Conservation (phyloP, 495 filamentous ascomycete species). For the Hypoxylon rickii region DNA sequence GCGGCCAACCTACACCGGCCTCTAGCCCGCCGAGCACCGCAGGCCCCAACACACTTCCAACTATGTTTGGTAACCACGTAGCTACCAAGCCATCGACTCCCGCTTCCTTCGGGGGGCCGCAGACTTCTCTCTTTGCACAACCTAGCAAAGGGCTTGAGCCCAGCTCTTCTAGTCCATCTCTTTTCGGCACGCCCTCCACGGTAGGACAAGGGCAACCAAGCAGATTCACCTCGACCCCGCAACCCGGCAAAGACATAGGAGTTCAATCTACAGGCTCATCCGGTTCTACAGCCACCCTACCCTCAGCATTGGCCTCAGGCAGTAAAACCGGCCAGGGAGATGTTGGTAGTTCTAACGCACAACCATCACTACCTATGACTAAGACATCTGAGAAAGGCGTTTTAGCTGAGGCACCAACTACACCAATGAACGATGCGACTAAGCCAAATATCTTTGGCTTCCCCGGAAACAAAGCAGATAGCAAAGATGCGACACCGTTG, state of each 20-base stretch:
- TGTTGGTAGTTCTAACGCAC: neutral
- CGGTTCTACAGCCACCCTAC: neutral
- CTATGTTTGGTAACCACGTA: constrained; percentile 8
- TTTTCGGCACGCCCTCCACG: neutral
- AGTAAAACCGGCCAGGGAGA: no score
- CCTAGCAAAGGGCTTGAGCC: neutral
- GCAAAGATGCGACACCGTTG: constrained; percentile 1
- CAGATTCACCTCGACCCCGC: neutral
- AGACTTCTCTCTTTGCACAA: neutral
- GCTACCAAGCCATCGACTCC: neutral
- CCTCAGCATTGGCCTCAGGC: no score
- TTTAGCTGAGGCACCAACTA: neutral
- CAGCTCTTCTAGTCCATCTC: neutral
- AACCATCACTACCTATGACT: neutral
- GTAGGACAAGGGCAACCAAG: no score
- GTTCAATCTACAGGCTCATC: neutral
- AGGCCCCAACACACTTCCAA: neutral
- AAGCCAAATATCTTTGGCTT: neutral
- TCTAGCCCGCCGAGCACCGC: neutral
- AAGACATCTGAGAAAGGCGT: constrained; percentile 5
- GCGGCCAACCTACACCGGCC: neutral
- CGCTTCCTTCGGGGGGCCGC: neutral
- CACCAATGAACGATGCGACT: neutral
- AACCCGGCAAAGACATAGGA: neutral
- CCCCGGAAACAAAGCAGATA: neutral